Conservation (phyloP, 768 basidiomycete genomes). For the Pulveroboletus frians region DNA sequence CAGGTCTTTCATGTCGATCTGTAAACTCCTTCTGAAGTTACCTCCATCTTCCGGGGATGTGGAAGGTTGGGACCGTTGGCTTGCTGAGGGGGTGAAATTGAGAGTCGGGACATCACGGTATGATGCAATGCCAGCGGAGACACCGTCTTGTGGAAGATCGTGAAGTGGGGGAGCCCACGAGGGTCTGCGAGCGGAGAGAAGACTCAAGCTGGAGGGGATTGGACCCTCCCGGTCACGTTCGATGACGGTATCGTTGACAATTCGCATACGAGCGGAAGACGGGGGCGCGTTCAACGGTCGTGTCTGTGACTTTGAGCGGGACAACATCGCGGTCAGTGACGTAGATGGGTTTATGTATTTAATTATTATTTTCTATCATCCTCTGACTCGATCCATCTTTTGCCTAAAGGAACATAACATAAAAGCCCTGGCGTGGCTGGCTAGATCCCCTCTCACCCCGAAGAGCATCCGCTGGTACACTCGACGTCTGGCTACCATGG, state of each 20-base stretch:
- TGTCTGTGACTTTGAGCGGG: conserved; percentile 22
- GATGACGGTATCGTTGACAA: conserved; percentile 11
- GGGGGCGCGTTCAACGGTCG: not conserved
- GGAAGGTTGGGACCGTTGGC: conserved; percentile 16
- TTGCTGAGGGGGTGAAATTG: conserved; percentile 10
- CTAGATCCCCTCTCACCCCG: not conserved
- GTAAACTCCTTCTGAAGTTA: conserved; percentile 53
- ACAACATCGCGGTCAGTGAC: conserved; percentile 8
- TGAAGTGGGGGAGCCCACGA: conserved; percentile 31
- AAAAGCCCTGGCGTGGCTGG: conserved; percentile 7
- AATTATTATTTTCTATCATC: not conserved
- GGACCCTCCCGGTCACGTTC: conserved; percentile 24
- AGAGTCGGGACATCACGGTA: conserved; percentile 29
- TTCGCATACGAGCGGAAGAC: conserved; percentile 20
- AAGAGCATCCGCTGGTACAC: not conserved
- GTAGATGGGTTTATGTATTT: not conserved
- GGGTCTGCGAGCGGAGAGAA: conserved; percentile 30
- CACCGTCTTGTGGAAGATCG: conserved; percentile 23
- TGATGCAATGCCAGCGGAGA: conserved; percentile 18
- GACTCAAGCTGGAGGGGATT: conserved; percentile 27
- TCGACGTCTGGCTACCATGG: conserved; percentile 23
- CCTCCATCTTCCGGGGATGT: conserved; percentile 49
- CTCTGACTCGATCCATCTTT: not conserved
- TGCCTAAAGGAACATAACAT: not conserved
- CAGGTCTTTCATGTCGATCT: conserved; percentile 75